These are phyloP conservation scores for Torulaspora indica DNA, from an alignment of 805 yeast genomes.

Conservation along the genomic window DNA sequence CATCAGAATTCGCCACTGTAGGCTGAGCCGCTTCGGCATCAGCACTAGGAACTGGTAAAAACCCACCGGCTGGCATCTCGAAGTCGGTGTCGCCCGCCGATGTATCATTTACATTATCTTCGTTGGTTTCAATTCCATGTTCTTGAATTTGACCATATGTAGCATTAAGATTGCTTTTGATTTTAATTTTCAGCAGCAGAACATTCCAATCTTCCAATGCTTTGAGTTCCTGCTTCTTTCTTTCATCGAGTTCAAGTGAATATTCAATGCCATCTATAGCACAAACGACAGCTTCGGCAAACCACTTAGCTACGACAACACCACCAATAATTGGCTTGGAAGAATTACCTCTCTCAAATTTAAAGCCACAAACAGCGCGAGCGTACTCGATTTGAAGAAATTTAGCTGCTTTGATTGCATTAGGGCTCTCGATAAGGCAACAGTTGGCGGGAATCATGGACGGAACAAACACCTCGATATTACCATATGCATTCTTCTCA, in stretches of 20 bases:
- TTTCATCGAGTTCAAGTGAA: conserved; percentile 37
- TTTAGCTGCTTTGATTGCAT: conserved; percentile 67
- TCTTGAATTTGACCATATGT: conserved; percentile 41
- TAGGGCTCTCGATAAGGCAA: conserved; percentile 49
- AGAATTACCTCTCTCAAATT: conserved; percentile 47
- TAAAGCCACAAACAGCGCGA: conserved; percentile 82
- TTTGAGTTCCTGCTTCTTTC: conserved; percentile 42
- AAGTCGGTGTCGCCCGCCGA: neutral
- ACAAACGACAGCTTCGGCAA: conserved; percentile 33
- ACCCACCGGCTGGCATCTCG: conserved; percentile 15
- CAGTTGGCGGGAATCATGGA: conserved; percentile 85
- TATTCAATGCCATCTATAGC: conserved; percentile 33
- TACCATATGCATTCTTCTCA: conserved; percentile 73
- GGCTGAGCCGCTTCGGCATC: conserved; percentile 8
- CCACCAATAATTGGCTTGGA: conserved; percentile 71
- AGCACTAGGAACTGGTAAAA: conserved; percentile 11
- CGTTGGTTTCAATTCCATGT: conserved; percentile 13
- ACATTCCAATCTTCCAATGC: conserved; percentile 41
- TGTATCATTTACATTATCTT: neutral
- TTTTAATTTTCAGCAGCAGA: conserved; percentile 35
- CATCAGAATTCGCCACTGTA: neutral
- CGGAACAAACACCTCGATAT: conserved; percentile 72
- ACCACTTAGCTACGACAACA: conserved; percentile 62
- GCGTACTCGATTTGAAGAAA: conserved; percentile 72
- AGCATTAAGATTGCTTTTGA: conserved; percentile 39